Percentiles rank a stretch among this genome's conserved stretches.
These are phyloP conservation scores for Tuber borchii DNA, from an alignment of 495 filamentous ascomycete species.

Conservation along the genomic window DNA sequence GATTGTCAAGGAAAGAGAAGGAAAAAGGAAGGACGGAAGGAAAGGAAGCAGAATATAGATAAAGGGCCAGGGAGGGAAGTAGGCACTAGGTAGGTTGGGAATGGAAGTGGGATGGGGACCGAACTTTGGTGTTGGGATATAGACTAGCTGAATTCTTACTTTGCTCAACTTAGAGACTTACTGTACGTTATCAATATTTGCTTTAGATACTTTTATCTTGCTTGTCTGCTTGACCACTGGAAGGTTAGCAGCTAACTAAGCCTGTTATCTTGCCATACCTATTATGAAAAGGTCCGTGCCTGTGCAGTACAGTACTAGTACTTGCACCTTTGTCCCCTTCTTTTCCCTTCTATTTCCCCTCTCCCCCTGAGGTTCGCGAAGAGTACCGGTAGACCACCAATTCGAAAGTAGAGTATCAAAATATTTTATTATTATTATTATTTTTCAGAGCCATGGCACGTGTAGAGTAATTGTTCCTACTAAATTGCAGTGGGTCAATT, in stretches of 20 bases:
- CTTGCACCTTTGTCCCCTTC: background rate
- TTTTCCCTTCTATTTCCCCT: background rate
- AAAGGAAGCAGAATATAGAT: background rate
- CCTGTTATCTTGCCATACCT: background rate
- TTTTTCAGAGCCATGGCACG: background rate
- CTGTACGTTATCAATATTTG: background rate
- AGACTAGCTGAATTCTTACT: background rate
- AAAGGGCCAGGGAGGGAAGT: background rate
- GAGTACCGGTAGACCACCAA: slow-evolving; percentile 23
- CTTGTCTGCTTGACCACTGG: background rate
- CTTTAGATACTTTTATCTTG: background rate
- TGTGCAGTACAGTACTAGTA: too few species aligned
- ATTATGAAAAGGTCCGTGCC: background rate
- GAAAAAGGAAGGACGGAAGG: background rate
- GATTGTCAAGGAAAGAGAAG: background rate
- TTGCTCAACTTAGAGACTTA: background rate
- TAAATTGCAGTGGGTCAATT: background rate
- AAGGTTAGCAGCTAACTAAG: background rate
- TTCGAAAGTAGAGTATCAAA: slow-evolving; percentile 21
- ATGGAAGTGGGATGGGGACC: background rate
- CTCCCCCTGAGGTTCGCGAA: slow-evolving; percentile 17
- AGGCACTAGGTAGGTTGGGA: background rate
- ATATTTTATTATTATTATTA: slow-evolving; percentile 16
- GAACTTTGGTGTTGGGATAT: background rate
- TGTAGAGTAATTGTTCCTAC: background rate